These are phyloP conservation scores for Elsinoe perseae DNA, from an alignment of 2,329 filamentous ascomycete genomes.

Conservation along the genomic window DNA sequence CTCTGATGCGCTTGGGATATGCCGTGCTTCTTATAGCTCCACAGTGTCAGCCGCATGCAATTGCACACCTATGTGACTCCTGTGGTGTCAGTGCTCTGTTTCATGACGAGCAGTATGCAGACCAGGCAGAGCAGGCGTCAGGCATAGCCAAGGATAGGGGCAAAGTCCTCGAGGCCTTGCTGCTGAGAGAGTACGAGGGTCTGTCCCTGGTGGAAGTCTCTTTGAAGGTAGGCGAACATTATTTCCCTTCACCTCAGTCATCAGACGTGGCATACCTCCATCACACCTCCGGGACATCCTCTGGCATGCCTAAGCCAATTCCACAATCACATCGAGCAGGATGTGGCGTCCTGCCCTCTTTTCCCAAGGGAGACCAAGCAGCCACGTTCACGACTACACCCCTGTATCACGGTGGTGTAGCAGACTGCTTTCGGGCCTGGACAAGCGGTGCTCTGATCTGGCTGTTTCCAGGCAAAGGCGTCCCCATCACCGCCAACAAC, in stretches of 20 bases:
- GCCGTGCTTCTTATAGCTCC: constrained; percentile 51
- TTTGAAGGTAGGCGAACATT: not conserved
- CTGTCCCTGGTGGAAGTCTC: constrained; percentile 7
- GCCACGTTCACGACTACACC: constrained; percentile 59
- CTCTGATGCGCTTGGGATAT: constrained; percentile 48
- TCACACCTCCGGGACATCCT: constrained; percentile 59
- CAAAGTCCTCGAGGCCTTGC: constrained; percentile 12
- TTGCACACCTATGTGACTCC: constrained; percentile 46
- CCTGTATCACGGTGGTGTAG: constrained; percentile 57
- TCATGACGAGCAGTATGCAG: constrained; percentile 36
- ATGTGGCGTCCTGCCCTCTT: constrained; percentile 47
- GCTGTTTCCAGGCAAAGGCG: constrained; percentile 51
- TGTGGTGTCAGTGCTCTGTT: constrained; percentile 41
- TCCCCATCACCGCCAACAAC: constrained; percentile 51
- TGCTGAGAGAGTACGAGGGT: constrained; percentile 18
- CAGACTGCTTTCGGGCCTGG: constrained; percentile 57
- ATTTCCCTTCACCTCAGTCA: constrained; percentile 21
- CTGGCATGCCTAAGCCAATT: constrained; percentile 56
- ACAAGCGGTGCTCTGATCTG: constrained; percentile 52
- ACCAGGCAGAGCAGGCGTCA: constrained; percentile 28
- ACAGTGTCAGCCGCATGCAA: constrained; percentile 40
- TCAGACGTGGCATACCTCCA: constrained; percentile 49
- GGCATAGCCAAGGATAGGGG: constrained; percentile 19
- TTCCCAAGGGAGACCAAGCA: constrained; percentile 30
- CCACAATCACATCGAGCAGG: constrained; percentile 50